Evolutionary conservation across 202 grass and related monocot species (phyloP), one percentile per base, ranked within the genome.

Genomic region (Digitaria exilis): DNA sequence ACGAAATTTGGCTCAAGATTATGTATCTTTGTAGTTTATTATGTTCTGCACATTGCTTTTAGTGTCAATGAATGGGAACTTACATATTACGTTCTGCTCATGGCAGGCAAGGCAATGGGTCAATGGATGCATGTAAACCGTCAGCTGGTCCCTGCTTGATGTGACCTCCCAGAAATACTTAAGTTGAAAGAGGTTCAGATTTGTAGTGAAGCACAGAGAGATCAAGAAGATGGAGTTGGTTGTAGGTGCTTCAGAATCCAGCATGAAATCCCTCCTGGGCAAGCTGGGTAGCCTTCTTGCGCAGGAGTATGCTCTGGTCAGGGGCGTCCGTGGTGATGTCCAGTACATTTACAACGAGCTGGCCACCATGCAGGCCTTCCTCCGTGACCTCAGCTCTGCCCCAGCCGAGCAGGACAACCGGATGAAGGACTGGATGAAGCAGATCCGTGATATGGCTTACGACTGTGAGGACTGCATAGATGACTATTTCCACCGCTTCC

Each of bases 271-370:
- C 7, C 54, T 87, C 0, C 4, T 87, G 2, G 12, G 69, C 35
- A 87, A 87, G 60, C 57, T 87, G 1, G 85, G 78, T 0, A 11
- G 35, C 5, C 69, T 87, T 13, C 85, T 87, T 0, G 77, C 85
- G 0, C 69, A 87, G 18, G 85, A 87, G 64, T 87, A 87, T 29
- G 22, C 60, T 59, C 85, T 83, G 1, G 2, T 87, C 41, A 12
- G 71, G 1, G 85, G 85, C 3, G 70, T 87, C 4, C 78, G 48
- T 0, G 7, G 71, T 0, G 84, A 87, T 6, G 16, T 87, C 16
- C 84, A 87, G 84, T 87, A 87, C 84, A 87, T 86, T 10, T 65
- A 67, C 0, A 60, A 87, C 2, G 85, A 87, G 72, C 63, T 82
- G 0, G 26, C 78, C 12, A 83, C 19, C 18, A 82, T 87, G 78